Evolutionary conservation across 2,329 filamentous ascomycete species (phyloP), one percentile per base, ranked within the genome.

Genomic region (Colletotrichum camelliae): DNA sequence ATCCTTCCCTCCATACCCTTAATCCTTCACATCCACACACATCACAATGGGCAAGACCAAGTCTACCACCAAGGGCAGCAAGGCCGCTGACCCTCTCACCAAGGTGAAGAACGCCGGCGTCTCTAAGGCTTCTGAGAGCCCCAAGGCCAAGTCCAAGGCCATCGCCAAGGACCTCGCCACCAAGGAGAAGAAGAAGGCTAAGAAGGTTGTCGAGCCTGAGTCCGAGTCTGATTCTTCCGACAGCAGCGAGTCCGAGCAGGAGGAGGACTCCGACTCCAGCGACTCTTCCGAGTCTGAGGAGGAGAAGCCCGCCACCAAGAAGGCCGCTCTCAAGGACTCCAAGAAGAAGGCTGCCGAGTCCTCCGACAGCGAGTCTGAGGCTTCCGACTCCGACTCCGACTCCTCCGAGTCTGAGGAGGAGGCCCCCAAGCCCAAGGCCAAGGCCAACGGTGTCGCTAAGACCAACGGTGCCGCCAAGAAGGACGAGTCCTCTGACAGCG

Each of bases 81-180:
- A 76, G 74, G 87, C 89, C 79, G 84, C 86, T 81, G 88, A 89
- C 82, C 83, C 87, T 77, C 82, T 88, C 80, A 85, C 86, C 81
- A 82, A 86, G 80, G 91, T 93, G 85, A 95, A 94, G 89, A 89
- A 89, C 80, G 92, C 89, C 79, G 90, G 91, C 79, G 89, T 94
- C 81, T 91, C 90, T 87, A 96, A 95, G 89, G 83, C 92, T 69
- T 88, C 91, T 77, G 89, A 93, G 84, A 90, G 89, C 78, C 86
- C 92, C 82, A 93, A 92, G 86, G 86, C 89, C 77, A 94, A 94
- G 88, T 89, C 91, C 80, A 94, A 94, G 89, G 88, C 92, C 78
- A 83, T 91, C 73, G 92, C 92, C 80, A 94, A 94, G 89, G 87
- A 89, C 76, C 82, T 86, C 61, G 87, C 89, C 74, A 83, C 87